Base-by-base conservation (phyloP, 2,329 filamentous ascomycete genomes). In the Microsporum canis region DNA sequence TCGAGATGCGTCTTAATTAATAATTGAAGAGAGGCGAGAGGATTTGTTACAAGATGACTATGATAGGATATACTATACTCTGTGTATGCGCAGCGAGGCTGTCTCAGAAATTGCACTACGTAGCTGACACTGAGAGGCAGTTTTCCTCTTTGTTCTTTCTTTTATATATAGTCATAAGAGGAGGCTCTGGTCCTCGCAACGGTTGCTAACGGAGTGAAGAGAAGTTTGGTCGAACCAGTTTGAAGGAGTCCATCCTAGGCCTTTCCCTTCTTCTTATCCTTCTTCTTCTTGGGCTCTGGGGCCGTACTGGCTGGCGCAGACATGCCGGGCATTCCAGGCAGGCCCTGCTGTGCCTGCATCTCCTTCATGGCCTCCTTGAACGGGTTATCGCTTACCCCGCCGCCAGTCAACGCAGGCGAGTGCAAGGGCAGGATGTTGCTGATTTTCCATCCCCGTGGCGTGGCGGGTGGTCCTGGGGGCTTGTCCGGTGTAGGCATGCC, bases 331-430 rank as follows among this genome's bases (percentile, higher is more conserved):
- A 75, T 71, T 3, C 75, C 75, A 3, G 74, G 73, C 68, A 78
- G 72, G 3, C 75, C 75, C 65, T 76, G 71, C 65, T 76, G 71
- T 66, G 77, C 78, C 65, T 82, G 79, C 89, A 97, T 95, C 77
- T 95, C 90, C 70, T 85, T 87, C 91, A 97, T 96, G 81, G 96
- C 95, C 67, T 96, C 91, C 78, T 94, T 90, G 70, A 97, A 85
- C 64, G 96, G 84, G 71, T 97, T 95, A 74, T 99, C 94, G 64
- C 85, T 91, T 8, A 97, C 89, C 39, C 94, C 94, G 8, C 94
- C 94, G 6, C 94, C 94, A 60, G 88, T 94, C 76, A 97, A 82
- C 17, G 91, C 94, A 0, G 91, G 86, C 64, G 88, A 95, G 70
- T 95, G 88, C 65, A 95, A 85, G 27, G 94, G 94, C 66, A 99